Percentiles rank a stretch among this genome's conserved stretches.
Evolutionary conservation across 176 grass and related monocot genomes (phyloP).

Genomic region (Calamus simplicifolius): DNA sequence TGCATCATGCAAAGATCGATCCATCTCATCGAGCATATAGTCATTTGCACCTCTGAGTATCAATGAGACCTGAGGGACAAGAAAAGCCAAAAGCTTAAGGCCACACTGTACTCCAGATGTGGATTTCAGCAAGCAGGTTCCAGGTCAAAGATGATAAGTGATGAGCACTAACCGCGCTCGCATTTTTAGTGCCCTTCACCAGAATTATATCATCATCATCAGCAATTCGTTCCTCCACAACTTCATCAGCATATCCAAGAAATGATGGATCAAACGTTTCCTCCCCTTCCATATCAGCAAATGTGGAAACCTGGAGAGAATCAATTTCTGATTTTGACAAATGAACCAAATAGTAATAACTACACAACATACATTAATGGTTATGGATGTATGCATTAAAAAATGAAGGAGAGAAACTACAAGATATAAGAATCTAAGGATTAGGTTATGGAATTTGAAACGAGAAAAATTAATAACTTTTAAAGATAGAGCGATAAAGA

Average conservation of each 20-base stretch:
- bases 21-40: constrained; percentile 90
- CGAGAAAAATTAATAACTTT: too few relatives aligned
- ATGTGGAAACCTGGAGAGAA: constrained; percentile 60
- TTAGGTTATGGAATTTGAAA: too few relatives aligned
- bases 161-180: constrained; percentile 51
- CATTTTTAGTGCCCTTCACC: constrained; percentile 86
- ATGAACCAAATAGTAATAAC: too few relatives aligned
- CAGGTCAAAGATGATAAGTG: not conserved
- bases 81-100: not conserved
- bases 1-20: constrained; percentile 76
- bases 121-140: too few relatives aligned
- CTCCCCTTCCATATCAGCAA: constrained; percentile 97
- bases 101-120: not conserved
- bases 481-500: too few relatives aligned
- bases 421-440: too few relatives aligned
- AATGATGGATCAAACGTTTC: constrained; percentile 87
- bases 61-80: constrained; percentile 57
- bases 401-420: too few relatives aligned
- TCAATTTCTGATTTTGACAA: not conserved
- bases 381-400: too few relatives aligned
- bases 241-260: constrained; percentile 72
- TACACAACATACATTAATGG: too few relatives aligned
- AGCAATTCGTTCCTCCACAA: constrained; percentile 73
- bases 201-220: constrained; percentile 89
- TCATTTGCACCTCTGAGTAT: constrained; percentile 93